Percentiles rank a stretch among this genome's conserved stretches.
phyloP scores from a whole-genome alignment of 441 rosid genomes.

The Biscutella laevigata region DNA sequence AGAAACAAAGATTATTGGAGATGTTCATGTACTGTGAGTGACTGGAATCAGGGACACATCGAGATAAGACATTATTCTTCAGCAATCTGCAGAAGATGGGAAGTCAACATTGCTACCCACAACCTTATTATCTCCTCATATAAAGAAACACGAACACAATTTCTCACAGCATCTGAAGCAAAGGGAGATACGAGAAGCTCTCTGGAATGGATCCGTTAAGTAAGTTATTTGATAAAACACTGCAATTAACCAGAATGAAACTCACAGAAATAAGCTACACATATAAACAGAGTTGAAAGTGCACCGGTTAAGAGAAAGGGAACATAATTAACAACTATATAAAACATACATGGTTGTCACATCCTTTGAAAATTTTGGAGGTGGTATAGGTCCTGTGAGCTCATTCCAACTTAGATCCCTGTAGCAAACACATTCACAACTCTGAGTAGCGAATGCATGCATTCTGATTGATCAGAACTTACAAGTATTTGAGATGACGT shows the following conservation, averaged over 20 bases:
- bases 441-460: conserved; percentile 15
- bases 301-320: conserved; percentile 2
- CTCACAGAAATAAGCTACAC: conserved; percentile 11
- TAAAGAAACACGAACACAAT: conserved; percentile 12
- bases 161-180: conserved; percentile 71
- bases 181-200: conserved; percentile 57
- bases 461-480: conserved; percentile 28
- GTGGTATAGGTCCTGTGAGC: conserved; percentile 60
- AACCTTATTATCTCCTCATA: conserved; percentile 9
- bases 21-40: conserved; percentile 3
- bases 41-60: conserved; percentile 46
- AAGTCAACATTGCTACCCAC: conserved; percentile 5
- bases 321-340: neutral
- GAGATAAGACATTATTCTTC: conserved; percentile 53
- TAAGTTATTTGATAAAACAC: conserved; percentile 55
- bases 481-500: conserved; percentile 51
- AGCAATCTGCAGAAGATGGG: conserved; percentile 51
- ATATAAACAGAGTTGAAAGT: neutral
- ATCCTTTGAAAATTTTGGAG: conserved; percentile 44
- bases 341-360: conserved; percentile 72
- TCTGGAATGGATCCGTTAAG: conserved; percentile 66
- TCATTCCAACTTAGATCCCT: conserved; percentile 77
- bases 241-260: conserved; percentile 35
- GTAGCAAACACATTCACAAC: conserved; percentile 23
- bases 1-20: conserved; percentile 21